These are phyloP conservation scores for Nicotiana undulata DNA, from an alignment of 257 asterid genomes.

Conservation along the genomic window DNA sequence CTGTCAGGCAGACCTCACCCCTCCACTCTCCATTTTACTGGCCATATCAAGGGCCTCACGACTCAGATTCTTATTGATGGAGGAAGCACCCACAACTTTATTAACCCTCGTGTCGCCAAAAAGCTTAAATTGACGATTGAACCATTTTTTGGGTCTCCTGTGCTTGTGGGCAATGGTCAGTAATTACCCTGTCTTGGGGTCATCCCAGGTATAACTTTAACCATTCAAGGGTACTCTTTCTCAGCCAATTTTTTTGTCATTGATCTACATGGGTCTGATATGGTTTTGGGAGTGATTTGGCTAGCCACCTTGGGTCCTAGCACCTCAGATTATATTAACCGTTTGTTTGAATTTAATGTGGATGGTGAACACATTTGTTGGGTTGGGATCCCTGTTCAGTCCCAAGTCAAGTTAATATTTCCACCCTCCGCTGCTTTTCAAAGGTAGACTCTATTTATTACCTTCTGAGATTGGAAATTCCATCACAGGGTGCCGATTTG, in stretches of 20 bases:
- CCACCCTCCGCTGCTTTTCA: background rate
- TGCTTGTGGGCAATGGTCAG: background rate
- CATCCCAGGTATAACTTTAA: background rate
- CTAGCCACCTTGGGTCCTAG: background rate
- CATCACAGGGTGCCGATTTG: too few relatives aligned
- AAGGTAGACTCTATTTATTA: background rate
- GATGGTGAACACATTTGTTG: background rate
- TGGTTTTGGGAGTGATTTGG: background rate
- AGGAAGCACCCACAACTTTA: background rate
- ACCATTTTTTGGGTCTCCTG: background rate
- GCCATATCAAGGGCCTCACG: background rate
- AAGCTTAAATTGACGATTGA: background rate
- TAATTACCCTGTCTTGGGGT: background rate
- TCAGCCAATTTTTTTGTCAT: background rate
- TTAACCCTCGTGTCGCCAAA: background rate
- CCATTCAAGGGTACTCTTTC: background rate
- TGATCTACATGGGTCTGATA: background rate
- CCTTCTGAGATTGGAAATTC: too few relatives aligned
- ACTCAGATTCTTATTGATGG: background rate
- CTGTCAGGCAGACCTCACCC: background rate
- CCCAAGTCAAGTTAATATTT: background rate
- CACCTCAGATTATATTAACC: background rate
- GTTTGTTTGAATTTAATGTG: background rate
- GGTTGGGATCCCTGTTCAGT: background rate
- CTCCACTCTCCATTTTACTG: background rate